Conservation (phyloP, 2,329 filamentous ascomycete genomes). For the Fusarium falciforme region DNA sequence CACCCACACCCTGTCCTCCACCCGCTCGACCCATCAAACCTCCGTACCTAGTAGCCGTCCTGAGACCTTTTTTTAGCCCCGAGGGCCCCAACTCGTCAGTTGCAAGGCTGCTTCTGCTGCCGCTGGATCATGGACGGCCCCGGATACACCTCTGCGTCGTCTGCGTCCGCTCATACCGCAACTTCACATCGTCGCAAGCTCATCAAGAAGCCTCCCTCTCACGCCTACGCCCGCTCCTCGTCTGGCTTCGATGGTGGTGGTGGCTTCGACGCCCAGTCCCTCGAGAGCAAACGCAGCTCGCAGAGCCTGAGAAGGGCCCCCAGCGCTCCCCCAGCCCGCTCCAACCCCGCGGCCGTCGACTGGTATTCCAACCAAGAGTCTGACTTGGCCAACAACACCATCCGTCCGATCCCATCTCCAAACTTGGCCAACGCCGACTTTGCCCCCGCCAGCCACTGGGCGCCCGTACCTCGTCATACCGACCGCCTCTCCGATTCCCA, state of each 20-base stretch:
- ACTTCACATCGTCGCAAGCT: slow-evolving; percentile 69
- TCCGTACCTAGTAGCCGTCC: slow-evolving; percentile 40
- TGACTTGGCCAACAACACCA: slow-evolving; percentile 53
- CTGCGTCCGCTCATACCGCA: slow-evolving; percentile 54
- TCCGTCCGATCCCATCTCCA: slow-evolving; percentile 60
- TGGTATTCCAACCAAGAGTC: slow-evolving; percentile 53
- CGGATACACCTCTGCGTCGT: slow-evolving; percentile 48
- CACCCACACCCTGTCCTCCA: slow-evolving; percentile 42
- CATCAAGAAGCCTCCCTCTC: slow-evolving; percentile 70
- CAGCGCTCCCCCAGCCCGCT: slow-evolving; percentile 66
- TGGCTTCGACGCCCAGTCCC: slow-evolving; percentile 64
- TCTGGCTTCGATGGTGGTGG: slow-evolving; percentile 61
- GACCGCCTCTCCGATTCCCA: slow-evolving; percentile 45
- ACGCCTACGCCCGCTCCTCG: slow-evolving; percentile 60
- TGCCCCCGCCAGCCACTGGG: slow-evolving; percentile 49
- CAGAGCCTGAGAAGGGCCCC: slow-evolving; percentile 71
- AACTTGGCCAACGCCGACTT: slow-evolving; percentile 59
- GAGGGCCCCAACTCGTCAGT: slow-evolving; percentile 29
- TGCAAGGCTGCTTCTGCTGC: slow-evolving; percentile 40
- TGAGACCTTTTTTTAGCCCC: slow-evolving; percentile 45
- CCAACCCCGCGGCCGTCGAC: slow-evolving; percentile 60
- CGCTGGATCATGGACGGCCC: slow-evolving; percentile 61
- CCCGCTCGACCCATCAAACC: slow-evolving; percentile 42
- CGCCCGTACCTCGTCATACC: slow-evolving; percentile 42
- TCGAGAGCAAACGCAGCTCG: slow-evolving; percentile 73